Conservation (phyloP, 2,329 filamentous ascomycete species). For the Verticillium nubilum region DNA sequence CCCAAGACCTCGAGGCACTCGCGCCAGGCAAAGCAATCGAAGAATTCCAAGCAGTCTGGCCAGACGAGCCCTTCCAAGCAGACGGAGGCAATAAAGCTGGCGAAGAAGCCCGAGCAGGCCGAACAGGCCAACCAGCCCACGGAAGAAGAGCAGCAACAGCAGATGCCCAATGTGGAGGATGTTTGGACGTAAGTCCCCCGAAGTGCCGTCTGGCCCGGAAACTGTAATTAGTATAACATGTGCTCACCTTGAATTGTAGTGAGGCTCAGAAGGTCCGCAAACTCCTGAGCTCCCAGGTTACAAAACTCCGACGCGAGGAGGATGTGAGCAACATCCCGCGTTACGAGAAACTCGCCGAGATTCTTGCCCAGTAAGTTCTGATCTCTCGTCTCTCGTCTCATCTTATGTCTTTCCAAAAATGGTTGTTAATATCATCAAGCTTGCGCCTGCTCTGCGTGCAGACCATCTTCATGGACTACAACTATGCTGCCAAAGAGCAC, state of each 20-base stretch:
- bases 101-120: background rate
- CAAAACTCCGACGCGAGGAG: slow-evolving; percentile 31
- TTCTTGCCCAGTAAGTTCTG: slow-evolving; percentile 33
- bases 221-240: background rate
- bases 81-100: background rate
- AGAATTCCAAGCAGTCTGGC: background rate
- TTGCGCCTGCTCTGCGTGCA: slow-evolving; percentile 68
- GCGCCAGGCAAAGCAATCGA: background rate
- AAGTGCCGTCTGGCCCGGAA: background rate
- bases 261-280: slow-evolving; percentile 37
- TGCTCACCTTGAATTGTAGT: slow-evolving; percentile 21
- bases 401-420: background rate
- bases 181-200: background rate
- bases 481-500: slow-evolving; percentile 55
- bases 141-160: background rate
- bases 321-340: slow-evolving; percentile 31
- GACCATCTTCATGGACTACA: slow-evolving; percentile 67
- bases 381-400: slow-evolving; percentile 2
- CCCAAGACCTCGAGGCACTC: background rate
- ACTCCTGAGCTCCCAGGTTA: slow-evolving; percentile 35
- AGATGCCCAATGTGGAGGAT: background rate
- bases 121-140: background rate
- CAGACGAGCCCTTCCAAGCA: background rate
- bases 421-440: slow-evolving; percentile 30
- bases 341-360: slow-evolving; percentile 37